Conservation (phyloP, 345 rosid species). For the Turritis glabra region DNA sequence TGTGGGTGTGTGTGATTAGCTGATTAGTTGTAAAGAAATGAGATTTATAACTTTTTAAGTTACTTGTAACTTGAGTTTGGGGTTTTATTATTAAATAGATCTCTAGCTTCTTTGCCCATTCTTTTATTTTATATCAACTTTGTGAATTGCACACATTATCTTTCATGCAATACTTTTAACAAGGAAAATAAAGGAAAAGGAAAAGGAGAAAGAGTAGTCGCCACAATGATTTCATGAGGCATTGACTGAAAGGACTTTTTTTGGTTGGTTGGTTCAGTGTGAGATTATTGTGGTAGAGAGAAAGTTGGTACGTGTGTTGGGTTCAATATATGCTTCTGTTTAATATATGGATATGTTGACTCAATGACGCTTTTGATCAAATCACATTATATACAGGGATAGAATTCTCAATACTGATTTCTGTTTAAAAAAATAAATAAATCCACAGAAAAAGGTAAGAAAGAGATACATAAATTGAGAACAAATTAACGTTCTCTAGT, state of each 20-base stretch:
- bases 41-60: too few species aligned
- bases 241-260: slow-evolving; percentile 7
- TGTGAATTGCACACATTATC: not conserved
- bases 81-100: not conserved
- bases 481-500: not conserved
- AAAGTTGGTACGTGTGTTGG: slow-evolving; percentile 2
- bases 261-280: not conserved
- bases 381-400: not conserved
- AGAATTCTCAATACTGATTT: too few species aligned
- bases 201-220: slow-evolving; percentile 21
- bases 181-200: not conserved
- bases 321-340: not conserved
- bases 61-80: not conserved
- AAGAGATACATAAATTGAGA: not conserved
- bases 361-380: not conserved
- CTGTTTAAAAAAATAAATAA: not conserved
- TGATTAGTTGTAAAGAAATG: slow-evolving; percentile 15
- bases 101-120: not conserved
- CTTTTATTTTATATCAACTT: not conserved
- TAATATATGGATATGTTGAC: not conserved
- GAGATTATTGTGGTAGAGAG: not conserved
- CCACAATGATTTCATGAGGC: slow-evolving; percentile 11
- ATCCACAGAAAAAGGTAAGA: not conserved
- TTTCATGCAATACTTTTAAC: not conserved
- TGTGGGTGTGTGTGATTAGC: not conserved